phyloP scores from a whole-genome alignment of 495 filamentous ascomycete genomes.

The Tuber brumale region DNA sequence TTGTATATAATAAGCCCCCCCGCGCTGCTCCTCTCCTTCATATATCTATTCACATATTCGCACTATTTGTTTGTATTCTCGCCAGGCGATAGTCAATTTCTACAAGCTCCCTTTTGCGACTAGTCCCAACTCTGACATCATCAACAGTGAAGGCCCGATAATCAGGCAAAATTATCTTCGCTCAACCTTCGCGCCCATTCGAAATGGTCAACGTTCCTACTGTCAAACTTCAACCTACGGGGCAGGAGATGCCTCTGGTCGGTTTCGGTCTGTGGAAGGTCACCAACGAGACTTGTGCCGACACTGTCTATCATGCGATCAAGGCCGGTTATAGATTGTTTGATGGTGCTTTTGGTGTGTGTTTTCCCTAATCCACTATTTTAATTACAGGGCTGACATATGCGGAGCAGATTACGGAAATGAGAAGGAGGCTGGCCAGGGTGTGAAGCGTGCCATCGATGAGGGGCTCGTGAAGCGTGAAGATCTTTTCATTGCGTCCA shows the following conservation, averaged over 20 bases:
- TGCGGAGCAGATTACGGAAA: constrained; percentile 69
- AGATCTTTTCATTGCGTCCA: constrained; percentile 87
- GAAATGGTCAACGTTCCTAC: constrained; percentile 45
- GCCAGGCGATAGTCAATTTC: not conserved
- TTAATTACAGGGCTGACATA: constrained; percentile 12
- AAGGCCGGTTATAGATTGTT: constrained; percentile 81
- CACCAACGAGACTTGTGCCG: constrained; percentile 65
- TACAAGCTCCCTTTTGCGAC: not conserved
- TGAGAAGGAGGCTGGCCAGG: constrained; percentile 75
- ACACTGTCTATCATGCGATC: constrained; percentile 82
- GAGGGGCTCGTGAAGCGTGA: constrained; percentile 78
- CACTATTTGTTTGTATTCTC: not conserved
- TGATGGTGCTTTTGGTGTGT: constrained; percentile 73
- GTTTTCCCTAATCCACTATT: constrained; percentile 32
- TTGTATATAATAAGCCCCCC: not conserved
- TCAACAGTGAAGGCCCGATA: not conserved
- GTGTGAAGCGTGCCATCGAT: constrained; percentile 77
- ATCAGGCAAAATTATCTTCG: constrained; percentile 5
- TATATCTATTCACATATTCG: not conserved
- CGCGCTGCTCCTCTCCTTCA: not conserved
- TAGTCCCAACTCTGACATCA: constrained; percentile 2
- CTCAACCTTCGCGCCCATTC: constrained; percentile 18
- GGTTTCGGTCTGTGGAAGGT: constrained; percentile 84
- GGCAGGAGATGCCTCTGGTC: constrained; percentile 80
- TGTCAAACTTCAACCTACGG: constrained; percentile 67